These are phyloP conservation scores for Xylaria scruposa DNA, from an alignment of 495 filamentous ascomycete species.

Conservation along the genomic window DNA sequence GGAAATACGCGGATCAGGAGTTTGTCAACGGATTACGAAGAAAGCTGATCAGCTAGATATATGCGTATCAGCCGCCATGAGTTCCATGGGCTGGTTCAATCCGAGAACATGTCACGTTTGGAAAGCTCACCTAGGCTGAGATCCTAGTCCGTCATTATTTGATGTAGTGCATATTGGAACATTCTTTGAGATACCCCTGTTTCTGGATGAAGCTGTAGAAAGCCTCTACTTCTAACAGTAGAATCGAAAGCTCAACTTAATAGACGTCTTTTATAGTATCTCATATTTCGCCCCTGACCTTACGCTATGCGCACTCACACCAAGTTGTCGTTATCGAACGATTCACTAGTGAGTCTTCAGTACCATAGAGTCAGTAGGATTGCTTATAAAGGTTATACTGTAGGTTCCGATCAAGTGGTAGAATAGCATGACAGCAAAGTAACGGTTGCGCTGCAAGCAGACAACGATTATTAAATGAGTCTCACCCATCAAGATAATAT, in stretches of 20 bases:
- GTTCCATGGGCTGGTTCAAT: not conserved
- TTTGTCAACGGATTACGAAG: slow-evolving; percentile 66
- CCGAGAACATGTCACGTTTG: not conserved
- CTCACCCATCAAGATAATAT: no score
- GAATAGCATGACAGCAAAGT: no score
- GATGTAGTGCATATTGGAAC: not conserved
- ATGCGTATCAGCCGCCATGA: not conserved
- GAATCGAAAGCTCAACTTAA: not conserved
- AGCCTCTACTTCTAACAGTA: not conserved
- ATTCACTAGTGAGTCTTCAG: not conserved
- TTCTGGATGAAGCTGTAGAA: not conserved
- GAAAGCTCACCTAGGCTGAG: not conserved
- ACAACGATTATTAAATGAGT: no score
- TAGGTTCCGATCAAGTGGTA: no score
- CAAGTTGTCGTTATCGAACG: not conserved
- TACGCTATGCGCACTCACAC: not conserved
- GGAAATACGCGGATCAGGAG: slow-evolving; percentile 65
- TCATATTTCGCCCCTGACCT: not conserved
- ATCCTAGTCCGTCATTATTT: not conserved
- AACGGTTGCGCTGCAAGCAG: no score
- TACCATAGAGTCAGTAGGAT: not conserved
- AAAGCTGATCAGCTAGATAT: slow-evolving; percentile 42
- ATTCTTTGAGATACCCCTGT: not conserved
- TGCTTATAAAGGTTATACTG: no score
- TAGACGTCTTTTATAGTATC: not conserved